These are phyloP conservation scores for Brassica cretica DNA, from an alignment of 345 rosid species.

Conservation along the genomic window DNA sequence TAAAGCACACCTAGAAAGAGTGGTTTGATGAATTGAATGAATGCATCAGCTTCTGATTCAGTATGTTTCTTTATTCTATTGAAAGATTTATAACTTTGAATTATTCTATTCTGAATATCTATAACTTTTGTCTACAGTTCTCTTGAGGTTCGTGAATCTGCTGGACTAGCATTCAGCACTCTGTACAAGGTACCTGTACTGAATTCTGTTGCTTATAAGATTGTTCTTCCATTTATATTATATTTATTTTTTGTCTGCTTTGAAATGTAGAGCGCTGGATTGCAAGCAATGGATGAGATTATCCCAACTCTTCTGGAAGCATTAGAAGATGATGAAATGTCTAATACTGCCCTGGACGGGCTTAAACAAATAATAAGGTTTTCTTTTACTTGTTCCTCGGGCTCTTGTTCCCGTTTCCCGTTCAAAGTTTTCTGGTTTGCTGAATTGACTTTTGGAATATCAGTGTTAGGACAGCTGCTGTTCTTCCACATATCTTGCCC, in stretches of 20 bases:
- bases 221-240: slow-evolving; percentile 2
- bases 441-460: slow-evolving; percentile 37
- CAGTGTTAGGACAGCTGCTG: slow-evolving; percentile 98
- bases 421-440: slow-evolving; percentile 18
- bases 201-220: slow-evolving; percentile 12
- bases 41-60: slow-evolving; percentile 10
- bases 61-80: slow-evolving; percentile 3
- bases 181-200: slow-evolving; percentile 75
- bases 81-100: too few relatives aligned
- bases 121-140: slow-evolving; percentile 44
- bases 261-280: slow-evolving; percentile 82
- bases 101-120: slow-evolving; percentile 14
- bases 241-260: slow-evolving; percentile 1
- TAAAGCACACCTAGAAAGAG: not conserved
- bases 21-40: too few relatives aligned
- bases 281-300: slow-evolving; percentile 99
- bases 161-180: slow-evolving; percentile 95
- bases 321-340: slow-evolving; percentile 83
- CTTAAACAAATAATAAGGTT: slow-evolving; percentile 96
- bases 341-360: slow-evolving; percentile 93
- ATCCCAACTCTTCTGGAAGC: slow-evolving; percentile 94
- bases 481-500: slow-evolving; percentile 95
- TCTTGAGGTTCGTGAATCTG: slow-evolving; percentile 94
- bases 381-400: slow-evolving; percentile 9
- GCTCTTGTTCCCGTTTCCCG: not conserved